Conservation (phyloP, 352 stramenopile species). For the Phytophthora cryptogea region DNA sequence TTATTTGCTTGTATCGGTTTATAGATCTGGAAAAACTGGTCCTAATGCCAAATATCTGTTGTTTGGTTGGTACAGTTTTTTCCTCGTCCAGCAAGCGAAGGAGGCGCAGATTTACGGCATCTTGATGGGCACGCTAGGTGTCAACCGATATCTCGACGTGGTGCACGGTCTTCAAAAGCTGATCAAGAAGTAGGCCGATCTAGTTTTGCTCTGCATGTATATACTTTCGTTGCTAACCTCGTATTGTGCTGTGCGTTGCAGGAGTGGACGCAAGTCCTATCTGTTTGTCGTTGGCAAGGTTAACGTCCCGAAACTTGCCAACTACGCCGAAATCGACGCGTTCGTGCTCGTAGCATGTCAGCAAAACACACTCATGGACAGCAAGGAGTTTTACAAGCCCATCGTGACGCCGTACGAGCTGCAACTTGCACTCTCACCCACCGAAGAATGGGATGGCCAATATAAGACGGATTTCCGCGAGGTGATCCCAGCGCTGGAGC, state of each 20-base stretch:
- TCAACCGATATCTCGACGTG: slow-evolving; percentile 92
- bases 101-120: slow-evolving; percentile 96
- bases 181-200: slow-evolving; percentile 77
- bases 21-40: too few relatives aligned
- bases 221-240: slow-evolving; percentile 7
- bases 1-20: slow-evolving; percentile 1
- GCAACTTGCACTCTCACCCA: slow-evolving; percentile 89
- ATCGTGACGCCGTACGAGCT: slow-evolving; percentile 96
- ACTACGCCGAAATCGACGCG: slow-evolving; percentile 97
- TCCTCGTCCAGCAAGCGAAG: slow-evolving; percentile 92
- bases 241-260: slow-evolving; percentile 31
- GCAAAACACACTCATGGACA: slow-evolving; percentile 95
- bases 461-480: slow-evolving; percentile 87
- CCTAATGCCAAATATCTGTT: neutral
- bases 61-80: slow-evolving; percentile 47
- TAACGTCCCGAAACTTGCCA: slow-evolving; percentile 96
- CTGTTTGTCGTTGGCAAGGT: slow-evolving; percentile 97
- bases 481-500: slow-evolving; percentile 63
- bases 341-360: slow-evolving; percentile 97
- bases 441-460: slow-evolving; percentile 89
- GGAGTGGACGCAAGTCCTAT: slow-evolving; percentile 94
- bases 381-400: slow-evolving; percentile 91
- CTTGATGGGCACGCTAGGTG: slow-evolving; percentile 95
- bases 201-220: neutral
- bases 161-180: slow-evolving; percentile 87